Percentiles rank a stretch among this genome's conserved stretches.
phyloP scores from a whole-genome alignment of 805 yeast genomes.

The Schizosaccharomyces japonicus region DNA sequence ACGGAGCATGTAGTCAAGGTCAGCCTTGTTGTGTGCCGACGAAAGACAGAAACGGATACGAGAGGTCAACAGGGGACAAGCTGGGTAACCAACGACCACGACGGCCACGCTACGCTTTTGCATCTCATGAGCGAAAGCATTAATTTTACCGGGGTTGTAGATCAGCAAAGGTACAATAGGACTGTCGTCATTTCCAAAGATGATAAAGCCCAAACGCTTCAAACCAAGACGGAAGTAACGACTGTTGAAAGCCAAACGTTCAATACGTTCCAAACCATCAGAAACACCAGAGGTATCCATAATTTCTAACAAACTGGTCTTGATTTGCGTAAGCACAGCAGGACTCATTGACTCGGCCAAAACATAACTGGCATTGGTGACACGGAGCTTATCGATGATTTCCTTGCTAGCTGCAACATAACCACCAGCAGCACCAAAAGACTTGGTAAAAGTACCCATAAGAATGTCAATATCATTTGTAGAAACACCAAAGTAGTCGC shows the following conservation, averaged over 20 bases:
- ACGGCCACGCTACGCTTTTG: constrained; percentile 65
- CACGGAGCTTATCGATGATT: constrained; percentile 49
- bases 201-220: constrained; percentile 78
- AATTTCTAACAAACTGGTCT: constrained; percentile 53
- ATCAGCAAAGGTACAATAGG: constrained; percentile 81
- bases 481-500: constrained; percentile 69
- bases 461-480: constrained; percentile 59
- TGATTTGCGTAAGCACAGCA: constrained; percentile 71
- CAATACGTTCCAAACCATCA: constrained; percentile 75
- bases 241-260: constrained; percentile 86
- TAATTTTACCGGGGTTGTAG: constrained; percentile 85
- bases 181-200: constrained; percentile 84
- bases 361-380: constrained; percentile 44
- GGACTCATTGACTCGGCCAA: constrained; percentile 65
- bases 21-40: constrained; percentile 78
- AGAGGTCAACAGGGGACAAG: constrained; percentile 73
- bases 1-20: constrained; percentile 55
- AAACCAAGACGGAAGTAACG: constrained; percentile 78
- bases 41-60: constrained; percentile 86
- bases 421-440: constrained; percentile 98
- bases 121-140: constrained; percentile 67
- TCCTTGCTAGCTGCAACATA: constrained; percentile 58
- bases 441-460: constrained; percentile 95
- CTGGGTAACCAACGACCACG: constrained; percentile 93
- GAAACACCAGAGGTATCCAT: constrained; percentile 70